Base-by-base conservation (phyloP, 1,139 yeast genomes). In the Suhomyces ambrosiae region DNA sequence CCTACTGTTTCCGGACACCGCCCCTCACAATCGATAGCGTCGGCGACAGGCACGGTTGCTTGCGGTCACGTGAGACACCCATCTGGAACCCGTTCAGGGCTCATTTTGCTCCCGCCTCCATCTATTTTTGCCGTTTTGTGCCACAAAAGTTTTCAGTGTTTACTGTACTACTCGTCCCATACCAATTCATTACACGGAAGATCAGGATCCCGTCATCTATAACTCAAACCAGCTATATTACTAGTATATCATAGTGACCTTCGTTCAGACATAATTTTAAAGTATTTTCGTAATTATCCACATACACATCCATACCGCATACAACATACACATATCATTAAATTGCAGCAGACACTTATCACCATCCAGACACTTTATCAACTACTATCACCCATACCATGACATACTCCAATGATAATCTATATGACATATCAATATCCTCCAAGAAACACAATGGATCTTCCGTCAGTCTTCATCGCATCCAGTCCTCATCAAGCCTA, bases 371-470 rank as follows among this genome's bases (percentile, higher is more conserved):
- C n/a, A n/a, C n/a, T n/a, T n/a, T n/a, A n/a, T n/a, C n/a, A n/a
- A n/a, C n/a, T n/a, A n/a, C n/a, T n/a, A n/a, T n/a, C n/a, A n/a
- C n/a, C n/a, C 19, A 25, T 13, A 30, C 49, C 59, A 31, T 46
- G 41, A 31, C 47, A 23, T 55, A 54, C 16, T 44, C 59, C 25
- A 48, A 52, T 40, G 58, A 56, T 23, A 58, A 63, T 47, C 56
- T 58, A 35, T 65, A 58, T 46, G 70, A 64, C 33, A 55, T 65
- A 15, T 52, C 61, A 40, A 50, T 60, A 29, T 24, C 41, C 33
- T n/a, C 37, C 19, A 23, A n/a, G n/a, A n/a, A 33, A 18, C 12
- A 11, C 23, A 32, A 12, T 21, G 21, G 21, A 12, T 30, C 33
- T 22, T 11, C 33, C 18, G 18, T 33, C 14, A 30, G 37, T 23